Evolutionary conservation across 805 yeast genomes (phyloP).

Genomic region (Monosporozyma aerobia): DNA sequence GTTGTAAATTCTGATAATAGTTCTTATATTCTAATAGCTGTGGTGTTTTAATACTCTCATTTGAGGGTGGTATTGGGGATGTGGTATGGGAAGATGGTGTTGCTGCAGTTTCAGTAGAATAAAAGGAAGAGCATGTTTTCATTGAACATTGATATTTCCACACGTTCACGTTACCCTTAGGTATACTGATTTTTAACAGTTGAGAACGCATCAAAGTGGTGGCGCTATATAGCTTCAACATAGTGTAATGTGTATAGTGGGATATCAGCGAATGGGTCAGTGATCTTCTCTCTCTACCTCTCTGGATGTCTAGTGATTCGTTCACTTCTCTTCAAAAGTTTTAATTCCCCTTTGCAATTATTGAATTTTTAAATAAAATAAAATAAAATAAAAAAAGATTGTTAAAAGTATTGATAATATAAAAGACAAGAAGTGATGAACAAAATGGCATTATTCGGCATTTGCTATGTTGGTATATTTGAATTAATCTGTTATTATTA

Average conservation of each 20-base stretch:
- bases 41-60: not conserved
- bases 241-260: not conserved
- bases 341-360: not conserved
- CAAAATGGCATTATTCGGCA: too few species aligned
- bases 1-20: slow-evolving; percentile 18
- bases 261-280: not conserved
- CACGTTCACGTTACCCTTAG: not conserved
- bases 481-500: too few species aligned
- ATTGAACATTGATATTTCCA: not conserved
- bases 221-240: not conserved
- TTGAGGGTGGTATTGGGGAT: not conserved
- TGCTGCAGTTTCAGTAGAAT: not conserved
- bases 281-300: not conserved
- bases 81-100: not conserved
- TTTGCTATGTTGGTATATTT: too few species aligned
- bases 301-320: not conserved
- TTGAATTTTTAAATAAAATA: not conserved
- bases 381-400: not conserved
- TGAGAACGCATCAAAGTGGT: not conserved
- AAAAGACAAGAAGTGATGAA: too few species aligned
- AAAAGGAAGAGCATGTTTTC: not conserved
- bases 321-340: not conserved
- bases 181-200: not conserved
- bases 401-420: too few species aligned
- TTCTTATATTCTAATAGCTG: slow-evolving; percentile 18